These are phyloP conservation scores for Amaranthus tricolor DNA, from an alignment of 179 eudicot species.

Conservation along the genomic window DNA sequence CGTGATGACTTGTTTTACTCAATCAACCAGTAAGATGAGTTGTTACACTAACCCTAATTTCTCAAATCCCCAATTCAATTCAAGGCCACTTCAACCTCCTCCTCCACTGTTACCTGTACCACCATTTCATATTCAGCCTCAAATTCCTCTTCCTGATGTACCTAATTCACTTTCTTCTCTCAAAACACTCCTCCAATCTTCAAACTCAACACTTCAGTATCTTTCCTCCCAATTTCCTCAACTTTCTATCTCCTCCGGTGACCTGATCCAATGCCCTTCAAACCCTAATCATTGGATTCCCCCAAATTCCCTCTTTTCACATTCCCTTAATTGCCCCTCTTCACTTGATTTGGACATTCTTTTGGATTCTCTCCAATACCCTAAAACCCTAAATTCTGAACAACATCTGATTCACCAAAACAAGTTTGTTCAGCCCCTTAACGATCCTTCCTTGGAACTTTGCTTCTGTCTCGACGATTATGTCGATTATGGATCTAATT, in stretches of 20 bases:
- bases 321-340: constrained; percentile 56
- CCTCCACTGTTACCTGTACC: constrained; percentile 5
- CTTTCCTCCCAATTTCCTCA: constrained; percentile 35
- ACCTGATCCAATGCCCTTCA: constrained; percentile 46
- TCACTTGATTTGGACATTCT: constrained; percentile 26
- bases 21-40: too few species aligned
- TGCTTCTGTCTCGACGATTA: constrained; percentile 59
- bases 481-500: constrained; percentile 40
- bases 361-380: constrained; percentile 42
- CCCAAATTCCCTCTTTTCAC: constrained; percentile 59
- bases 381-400: constrained; percentile 45
- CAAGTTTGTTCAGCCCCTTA: constrained; percentile 37
- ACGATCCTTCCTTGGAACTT: constrained; percentile 40
- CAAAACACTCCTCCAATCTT: constrained; percentile 26
- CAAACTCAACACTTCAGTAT: constrained; percentile 35
- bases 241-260: constrained; percentile 32
- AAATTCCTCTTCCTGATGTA: constrained; percentile 17
- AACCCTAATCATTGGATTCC: constrained; percentile 66
- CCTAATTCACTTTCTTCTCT: constrained; percentile 29
- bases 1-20: too few species aligned
- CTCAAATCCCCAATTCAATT: constrained; percentile 29
- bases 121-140: constrained; percentile 2
- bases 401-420: constrained; percentile 25
- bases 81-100: background rate
- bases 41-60: constrained; percentile 22